These are phyloP conservation scores for Zymoseptoria tritici DNA, from an alignment of 2,329 filamentous ascomycete species.

Conservation along the genomic window DNA sequence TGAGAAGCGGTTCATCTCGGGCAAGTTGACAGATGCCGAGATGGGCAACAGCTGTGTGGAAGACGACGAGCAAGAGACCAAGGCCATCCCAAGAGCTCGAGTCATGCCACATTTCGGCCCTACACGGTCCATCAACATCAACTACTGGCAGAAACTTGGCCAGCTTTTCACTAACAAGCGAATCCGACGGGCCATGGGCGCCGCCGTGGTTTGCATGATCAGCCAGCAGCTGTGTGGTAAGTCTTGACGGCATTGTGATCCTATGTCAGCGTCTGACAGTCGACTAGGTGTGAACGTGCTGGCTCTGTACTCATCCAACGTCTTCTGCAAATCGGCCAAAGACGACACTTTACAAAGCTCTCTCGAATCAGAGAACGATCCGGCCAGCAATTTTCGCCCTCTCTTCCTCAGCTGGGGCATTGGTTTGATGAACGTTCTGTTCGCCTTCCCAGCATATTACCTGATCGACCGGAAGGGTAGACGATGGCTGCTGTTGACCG, in stretches of 20 bases:
- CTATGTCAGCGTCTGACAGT: not conserved
- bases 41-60: constrained; percentile 1
- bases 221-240: constrained; percentile 24
- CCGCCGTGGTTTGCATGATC: constrained; percentile 21
- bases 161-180: constrained; percentile 24
- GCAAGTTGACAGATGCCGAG: constrained; percentile 1
- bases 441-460: constrained; percentile 52
- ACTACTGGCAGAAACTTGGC: constrained; percentile 19
- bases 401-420: constrained; percentile 26
- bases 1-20: constrained; percentile 14
- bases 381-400: constrained; percentile 10
- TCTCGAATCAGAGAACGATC: constrained; percentile 2
- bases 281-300: constrained; percentile 16
- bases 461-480: constrained; percentile 53
- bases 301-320: constrained; percentile 21
- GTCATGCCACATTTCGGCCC: not conserved
- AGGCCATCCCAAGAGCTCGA: not conserved
- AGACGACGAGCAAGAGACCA: not conserved
- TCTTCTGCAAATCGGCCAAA: constrained; percentile 16
- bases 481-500: constrained; percentile 41
- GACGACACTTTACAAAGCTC: constrained; percentile 1
- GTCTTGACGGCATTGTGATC: not conserved
- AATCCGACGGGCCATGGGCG: constrained; percentile 20
- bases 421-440: constrained; percentile 29
- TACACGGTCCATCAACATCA: constrained; percentile 9